Evolutionary conservation across 2,329 filamentous ascomycete species (phyloP).

Genomic region (Arthrobotrys sinensis): DNA sequence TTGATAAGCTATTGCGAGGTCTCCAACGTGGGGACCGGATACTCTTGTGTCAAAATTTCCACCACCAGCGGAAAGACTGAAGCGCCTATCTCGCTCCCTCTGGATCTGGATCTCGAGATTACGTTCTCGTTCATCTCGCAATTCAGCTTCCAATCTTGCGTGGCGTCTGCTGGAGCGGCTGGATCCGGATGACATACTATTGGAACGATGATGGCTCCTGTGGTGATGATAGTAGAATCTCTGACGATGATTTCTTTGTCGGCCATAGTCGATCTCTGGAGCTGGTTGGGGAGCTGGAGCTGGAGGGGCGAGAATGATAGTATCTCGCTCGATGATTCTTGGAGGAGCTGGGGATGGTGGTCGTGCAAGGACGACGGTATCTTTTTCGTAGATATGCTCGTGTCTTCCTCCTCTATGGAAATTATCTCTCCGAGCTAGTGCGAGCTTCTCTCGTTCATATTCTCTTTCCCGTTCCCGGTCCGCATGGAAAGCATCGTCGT

Average conservation of each 20-base stretch:
- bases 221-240: conserved; percentile 59
- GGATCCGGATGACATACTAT: conserved; percentile 52
- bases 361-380: conserved; percentile 55
- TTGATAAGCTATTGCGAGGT: conserved; percentile 49
- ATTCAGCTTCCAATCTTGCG: conserved; percentile 42
- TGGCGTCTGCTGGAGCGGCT: conserved; percentile 55
- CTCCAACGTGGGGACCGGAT: conserved; percentile 56
- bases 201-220: conserved; percentile 53
- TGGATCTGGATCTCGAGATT: conserved; percentile 59
- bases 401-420: conserved; percentile 52
- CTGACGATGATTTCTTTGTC: conserved; percentile 57
- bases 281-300: conserved; percentile 35
- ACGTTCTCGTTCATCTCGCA: conserved; percentile 57
- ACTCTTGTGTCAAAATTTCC: conserved; percentile 47
- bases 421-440: conserved; percentile 37
- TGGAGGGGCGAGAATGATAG: conserved; percentile 57
- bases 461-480: conserved; percentile 55
- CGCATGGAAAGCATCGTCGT: conserved; percentile 57
- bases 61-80: conserved; percentile 56
- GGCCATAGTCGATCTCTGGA: conserved; percentile 40
- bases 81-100: conserved; percentile 54
- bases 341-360: conserved; percentile 55
- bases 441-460: conserved; percentile 54
- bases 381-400: conserved; percentile 59
- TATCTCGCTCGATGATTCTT: conserved; percentile 59